Conservation (phyloP, 768 basidiomycete species). For the Arthromyces matolae region DNA sequence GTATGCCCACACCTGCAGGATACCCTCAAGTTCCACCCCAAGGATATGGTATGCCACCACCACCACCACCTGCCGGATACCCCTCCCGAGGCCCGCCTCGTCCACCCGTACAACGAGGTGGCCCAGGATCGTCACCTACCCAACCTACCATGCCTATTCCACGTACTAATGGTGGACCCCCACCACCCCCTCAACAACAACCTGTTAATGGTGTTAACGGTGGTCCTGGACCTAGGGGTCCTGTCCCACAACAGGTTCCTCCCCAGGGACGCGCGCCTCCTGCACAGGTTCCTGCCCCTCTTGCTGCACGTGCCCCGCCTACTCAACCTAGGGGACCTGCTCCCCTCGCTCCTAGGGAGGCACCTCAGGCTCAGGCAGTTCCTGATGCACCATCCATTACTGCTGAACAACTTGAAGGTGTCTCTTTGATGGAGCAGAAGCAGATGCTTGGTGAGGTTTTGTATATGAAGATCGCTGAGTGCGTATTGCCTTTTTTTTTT, state of each 20-base stretch:
- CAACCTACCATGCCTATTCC: conserved; percentile 61
- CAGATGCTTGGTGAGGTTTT: conserved; percentile 97
- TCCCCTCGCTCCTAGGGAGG: conserved; percentile 40
- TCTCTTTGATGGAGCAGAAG: conserved; percentile 88
- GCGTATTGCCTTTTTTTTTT: conserved; percentile 32
- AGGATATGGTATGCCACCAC: conserved; percentile 65
- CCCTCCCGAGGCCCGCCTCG: conserved; percentile 58
- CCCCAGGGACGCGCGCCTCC: conserved; percentile 9
- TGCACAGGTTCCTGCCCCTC: neutral
- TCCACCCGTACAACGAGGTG: conserved; percentile 61
- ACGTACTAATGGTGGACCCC: conserved; percentile 58
- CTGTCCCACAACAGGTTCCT: conserved; percentile 15
- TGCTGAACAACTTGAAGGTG: conserved; percentile 48
- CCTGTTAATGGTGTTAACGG: conserved; percentile 29
- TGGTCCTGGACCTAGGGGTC: conserved; percentile 46
- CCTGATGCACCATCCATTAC: conserved; percentile 41
- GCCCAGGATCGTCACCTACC: conserved; percentile 68
- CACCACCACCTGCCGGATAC: conserved; percentile 46
- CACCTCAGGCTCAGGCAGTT: conserved; percentile 39
- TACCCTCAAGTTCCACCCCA: conserved; percentile 64
- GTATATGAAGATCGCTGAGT: conserved; percentile 86
- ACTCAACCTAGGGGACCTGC: conserved; percentile 25
- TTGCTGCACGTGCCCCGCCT: conserved; percentile 9
- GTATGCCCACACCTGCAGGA: neutral
- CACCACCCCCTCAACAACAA: neutral